phyloP scores from a whole-genome alignment of 495 filamentous ascomycete genomes.

The Stereocaulon alpinum region DNA sequence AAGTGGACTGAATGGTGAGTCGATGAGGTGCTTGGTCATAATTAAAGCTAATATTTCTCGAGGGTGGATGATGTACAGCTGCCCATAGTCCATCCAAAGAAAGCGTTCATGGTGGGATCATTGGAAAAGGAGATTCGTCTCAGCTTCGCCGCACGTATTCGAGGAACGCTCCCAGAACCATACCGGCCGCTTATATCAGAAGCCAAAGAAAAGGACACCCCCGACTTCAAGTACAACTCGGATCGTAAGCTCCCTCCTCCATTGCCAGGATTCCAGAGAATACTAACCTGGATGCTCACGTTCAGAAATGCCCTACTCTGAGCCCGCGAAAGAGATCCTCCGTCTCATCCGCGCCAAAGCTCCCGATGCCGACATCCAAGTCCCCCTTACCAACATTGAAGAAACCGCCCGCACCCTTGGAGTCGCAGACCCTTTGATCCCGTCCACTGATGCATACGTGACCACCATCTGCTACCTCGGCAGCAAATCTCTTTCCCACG shows the following conservation, averaged over 20 bases:
- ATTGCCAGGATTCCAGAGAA: neutral
- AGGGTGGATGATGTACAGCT: conserved; percentile 76
- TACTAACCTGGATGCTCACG: neutral
- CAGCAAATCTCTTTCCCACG: conserved; percentile 89
- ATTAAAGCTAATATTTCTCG: conserved; percentile 1
- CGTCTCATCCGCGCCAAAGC: conserved; percentile 73
- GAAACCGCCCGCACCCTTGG: conserved; percentile 55
- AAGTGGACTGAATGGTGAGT: conserved; percentile 94
- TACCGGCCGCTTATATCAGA: conserved; percentile 74
- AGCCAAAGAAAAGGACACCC: conserved; percentile 84
- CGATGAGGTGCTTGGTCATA: neutral
- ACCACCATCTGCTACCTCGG: conserved; percentile 87
- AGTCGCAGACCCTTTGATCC: conserved; percentile 60
- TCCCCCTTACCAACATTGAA: conserved; percentile 66
- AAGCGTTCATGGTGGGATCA: conserved; percentile 81
- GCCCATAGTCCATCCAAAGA: conserved; percentile 68
- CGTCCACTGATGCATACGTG: conserved; percentile 84
- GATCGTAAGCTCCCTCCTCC: conserved; percentile 48
- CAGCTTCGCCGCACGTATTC: conserved; percentile 92
- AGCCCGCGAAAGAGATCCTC: conserved; percentile 69
- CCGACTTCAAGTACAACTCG: conserved; percentile 81
- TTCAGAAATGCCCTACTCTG: conserved; percentile 66
- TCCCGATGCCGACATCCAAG: conserved; percentile 67
- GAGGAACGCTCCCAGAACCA: conserved; percentile 78
- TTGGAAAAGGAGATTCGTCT: conserved; percentile 96